phyloP scores from a whole-genome alignment of 352 stramenopile genomes.

The Lagenidium giganteum region DNA sequence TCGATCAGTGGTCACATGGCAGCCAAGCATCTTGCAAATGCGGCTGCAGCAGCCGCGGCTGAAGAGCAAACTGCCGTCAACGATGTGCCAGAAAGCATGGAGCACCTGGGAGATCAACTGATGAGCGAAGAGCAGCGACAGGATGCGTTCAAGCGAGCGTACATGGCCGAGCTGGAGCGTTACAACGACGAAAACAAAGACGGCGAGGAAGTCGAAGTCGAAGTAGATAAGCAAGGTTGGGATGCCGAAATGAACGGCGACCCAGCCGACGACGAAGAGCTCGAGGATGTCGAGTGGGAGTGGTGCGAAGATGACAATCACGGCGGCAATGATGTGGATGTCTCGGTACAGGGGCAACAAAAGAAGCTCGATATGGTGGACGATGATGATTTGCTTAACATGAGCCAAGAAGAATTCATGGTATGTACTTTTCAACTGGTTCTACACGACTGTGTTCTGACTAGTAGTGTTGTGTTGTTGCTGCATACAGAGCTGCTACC shows the following conservation, averaged over 20 bases:
- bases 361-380: constrained; percentile 68
- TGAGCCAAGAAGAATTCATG: constrained; percentile 85
- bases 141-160: constrained; percentile 77
- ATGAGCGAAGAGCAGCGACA: constrained; percentile 82
- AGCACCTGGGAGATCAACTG: constrained; percentile 43
- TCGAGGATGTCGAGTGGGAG: constrained; percentile 84
- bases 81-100: constrained; percentile 42
- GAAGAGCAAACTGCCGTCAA: constrained; percentile 29
- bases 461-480: not conserved
- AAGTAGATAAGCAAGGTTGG: constrained; percentile 81
- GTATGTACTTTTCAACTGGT: constrained; percentile 32
- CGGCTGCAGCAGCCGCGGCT: constrained; percentile 18
- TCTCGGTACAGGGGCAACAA: constrained; percentile 58
- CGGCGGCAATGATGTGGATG: constrained; percentile 31
- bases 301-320: constrained; percentile 66
- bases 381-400: constrained; percentile 75
- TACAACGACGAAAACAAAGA: constrained; percentile 85
- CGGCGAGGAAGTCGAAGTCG: constrained; percentile 67
- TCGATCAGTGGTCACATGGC: constrained; percentile 86
- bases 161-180: constrained; percentile 77
- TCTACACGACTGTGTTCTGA: constrained; percentile 1
- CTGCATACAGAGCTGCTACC: constrained; percentile 59
- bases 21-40: constrained; percentile 65
- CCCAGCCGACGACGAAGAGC: constrained; percentile 60
- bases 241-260: constrained; percentile 81